phyloP scores from a whole-genome alignment of 2,329 filamentous ascomycete species.

The Colletotrichum simmondsii region DNA sequence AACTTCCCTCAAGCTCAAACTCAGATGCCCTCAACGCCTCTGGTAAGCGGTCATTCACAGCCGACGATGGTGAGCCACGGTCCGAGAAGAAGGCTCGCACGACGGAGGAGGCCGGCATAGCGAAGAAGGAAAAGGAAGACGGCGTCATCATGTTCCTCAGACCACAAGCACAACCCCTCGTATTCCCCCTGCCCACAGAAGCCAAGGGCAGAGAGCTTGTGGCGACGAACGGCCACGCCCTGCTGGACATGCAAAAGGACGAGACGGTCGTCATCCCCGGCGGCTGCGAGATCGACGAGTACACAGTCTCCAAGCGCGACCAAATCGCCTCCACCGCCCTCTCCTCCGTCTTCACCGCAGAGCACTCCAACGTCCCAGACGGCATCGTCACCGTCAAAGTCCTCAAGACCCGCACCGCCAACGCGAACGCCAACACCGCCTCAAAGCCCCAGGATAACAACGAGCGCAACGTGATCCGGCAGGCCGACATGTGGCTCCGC shows the following conservation, averaged over 20 bases:
- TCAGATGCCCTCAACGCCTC: constrained; percentile 55
- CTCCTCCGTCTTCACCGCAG: constrained; percentile 66
- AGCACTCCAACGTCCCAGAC: constrained; percentile 63
- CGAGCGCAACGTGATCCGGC: constrained; percentile 66
- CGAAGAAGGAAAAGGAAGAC: constrained; percentile 48
- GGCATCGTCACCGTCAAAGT: constrained; percentile 70
- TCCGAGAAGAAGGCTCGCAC: constrained; percentile 55
- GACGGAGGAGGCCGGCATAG: constrained; percentile 43
- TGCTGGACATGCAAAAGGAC: constrained; percentile 61
- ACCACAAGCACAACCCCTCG: constrained; percentile 59
- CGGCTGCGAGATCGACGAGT: constrained; percentile 62
- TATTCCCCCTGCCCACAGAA: constrained; percentile 62
- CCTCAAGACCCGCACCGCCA: constrained; percentile 61
- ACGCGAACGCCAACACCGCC: constrained; percentile 45
- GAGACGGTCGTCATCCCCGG: constrained; percentile 62
- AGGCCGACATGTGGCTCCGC: constrained; percentile 70
- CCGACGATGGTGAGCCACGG: constrained; percentile 53
- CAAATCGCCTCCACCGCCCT: constrained; percentile 66
- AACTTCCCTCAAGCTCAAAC: constrained; percentile 40
- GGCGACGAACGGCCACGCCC: constrained; percentile 57
- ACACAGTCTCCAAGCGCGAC: constrained; percentile 65
- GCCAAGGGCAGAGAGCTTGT: constrained; percentile 59
- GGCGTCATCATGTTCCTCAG: constrained; percentile 67
- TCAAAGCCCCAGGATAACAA: constrained; percentile 60
- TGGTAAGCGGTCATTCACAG: constrained; percentile 61